phyloP scores from a whole-genome alignment of 176 grass and related monocot species.

The Musa beccarii region DNA sequence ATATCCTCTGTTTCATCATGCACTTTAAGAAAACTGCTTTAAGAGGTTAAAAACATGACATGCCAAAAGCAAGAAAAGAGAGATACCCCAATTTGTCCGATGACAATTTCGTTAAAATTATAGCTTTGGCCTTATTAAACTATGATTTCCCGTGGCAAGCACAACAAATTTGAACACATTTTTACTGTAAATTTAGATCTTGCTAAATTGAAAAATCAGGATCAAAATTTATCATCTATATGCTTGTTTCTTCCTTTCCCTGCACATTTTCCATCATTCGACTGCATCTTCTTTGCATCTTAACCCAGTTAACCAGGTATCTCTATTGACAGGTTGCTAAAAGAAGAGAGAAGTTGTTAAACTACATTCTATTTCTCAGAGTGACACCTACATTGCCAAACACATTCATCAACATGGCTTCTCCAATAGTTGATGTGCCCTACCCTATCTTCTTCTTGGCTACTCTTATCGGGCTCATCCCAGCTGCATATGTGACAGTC shows the following conservation, averaged over 20 bases:
- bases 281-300: background rate
- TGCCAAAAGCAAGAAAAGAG: background rate
- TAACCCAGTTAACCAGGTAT: background rate
- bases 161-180: background rate
- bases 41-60: background rate
- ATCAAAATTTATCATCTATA: background rate
- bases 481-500: slow-evolving; percentile 85
- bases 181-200: background rate
- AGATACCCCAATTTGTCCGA: background rate
- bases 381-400: slow-evolving; percentile 97
- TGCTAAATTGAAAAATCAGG: background rate
- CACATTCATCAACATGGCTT: slow-evolving; percentile 98
- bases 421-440: slow-evolving; percentile 94
- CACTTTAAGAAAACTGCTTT: background rate
- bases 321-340: slow-evolving; percentile 45
- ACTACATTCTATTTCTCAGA: slow-evolving; percentile 96
- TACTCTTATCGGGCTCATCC: slow-evolving; percentile 80
- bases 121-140: background rate
- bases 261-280: background rate
- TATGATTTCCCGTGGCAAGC: background rate
- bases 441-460: slow-evolving; percentile 78
- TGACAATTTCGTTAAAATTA: background rate
- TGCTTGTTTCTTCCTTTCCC: background rate
- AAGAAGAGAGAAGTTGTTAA: slow-evolving; percentile 88
- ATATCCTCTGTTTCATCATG: background rate